phyloP scores from a whole-genome alignment of 768 basidiomycete genomes.

The Trametes gibbosa region DNA sequence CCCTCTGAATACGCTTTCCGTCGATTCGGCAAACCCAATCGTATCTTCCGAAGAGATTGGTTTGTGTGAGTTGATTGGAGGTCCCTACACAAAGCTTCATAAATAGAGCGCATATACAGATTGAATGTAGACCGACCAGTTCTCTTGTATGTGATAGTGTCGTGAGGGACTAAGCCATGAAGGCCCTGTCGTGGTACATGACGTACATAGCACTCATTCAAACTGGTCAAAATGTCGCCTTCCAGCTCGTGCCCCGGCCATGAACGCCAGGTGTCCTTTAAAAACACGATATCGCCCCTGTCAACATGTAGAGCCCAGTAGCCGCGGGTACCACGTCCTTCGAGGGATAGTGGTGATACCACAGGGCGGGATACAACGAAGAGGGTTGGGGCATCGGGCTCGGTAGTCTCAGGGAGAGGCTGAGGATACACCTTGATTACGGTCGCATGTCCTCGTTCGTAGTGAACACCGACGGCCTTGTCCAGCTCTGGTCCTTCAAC shows the following conservation, averaged over 20 bases:
- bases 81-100: neutral
- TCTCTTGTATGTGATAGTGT: neutral
- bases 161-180: neutral
- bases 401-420: neutral
- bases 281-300: neutral
- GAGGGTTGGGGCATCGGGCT: neutral
- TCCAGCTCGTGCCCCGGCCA: neutral
- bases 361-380: neutral
- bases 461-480: neutral
- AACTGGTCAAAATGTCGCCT: neutral
- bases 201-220: neutral
- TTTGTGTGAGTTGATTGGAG: neutral
- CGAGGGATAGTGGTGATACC: neutral
- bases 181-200: neutral
- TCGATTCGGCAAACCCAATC: neutral
- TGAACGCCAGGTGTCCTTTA: constrained; percentile 8
- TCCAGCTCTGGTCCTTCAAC: neutral
- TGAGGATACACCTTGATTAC: neutral
- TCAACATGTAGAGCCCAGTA: constrained; percentile 1
- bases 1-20: neutral
- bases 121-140: neutral
- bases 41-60: no score
- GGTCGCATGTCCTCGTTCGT: neutral
- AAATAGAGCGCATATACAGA: neutral
- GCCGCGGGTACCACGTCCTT: neutral